phyloP scores from a whole-genome alignment of 345 rosid species.

The Gossypium australe region DNA sequence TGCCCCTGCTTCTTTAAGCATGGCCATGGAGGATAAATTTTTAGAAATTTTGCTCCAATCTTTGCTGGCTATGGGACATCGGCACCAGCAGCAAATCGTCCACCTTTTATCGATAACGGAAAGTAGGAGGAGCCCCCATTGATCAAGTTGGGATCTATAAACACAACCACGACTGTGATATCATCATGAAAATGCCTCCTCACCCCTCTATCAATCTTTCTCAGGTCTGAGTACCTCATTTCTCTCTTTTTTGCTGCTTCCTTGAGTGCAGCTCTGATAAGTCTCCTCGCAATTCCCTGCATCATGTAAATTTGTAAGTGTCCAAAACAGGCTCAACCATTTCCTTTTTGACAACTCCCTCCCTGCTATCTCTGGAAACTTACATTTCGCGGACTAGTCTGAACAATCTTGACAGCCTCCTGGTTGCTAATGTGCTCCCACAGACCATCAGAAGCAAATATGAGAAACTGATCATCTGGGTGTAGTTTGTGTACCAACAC shows the following conservation, averaged over 20 bases:
- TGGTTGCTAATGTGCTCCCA: constrained; percentile 82
- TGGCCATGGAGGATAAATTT: neutral
- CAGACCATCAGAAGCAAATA: constrained; percentile 86
- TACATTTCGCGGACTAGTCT: constrained; percentile 48
- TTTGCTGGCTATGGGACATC: neutral
- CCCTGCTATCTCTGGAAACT: constrained; percentile 10
- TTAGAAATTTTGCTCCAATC: neutral
- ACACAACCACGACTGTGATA: constrained; percentile 50
- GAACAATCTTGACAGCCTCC: constrained; percentile 61
- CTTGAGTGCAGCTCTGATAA: constrained; percentile 50
- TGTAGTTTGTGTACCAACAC: constrained; percentile 41
- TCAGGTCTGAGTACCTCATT: constrained; percentile 69
- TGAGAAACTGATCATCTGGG: constrained; percentile 60
- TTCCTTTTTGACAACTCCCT: neutral
- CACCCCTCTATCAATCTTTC: constrained; percentile 54
- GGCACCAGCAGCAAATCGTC: neutral
- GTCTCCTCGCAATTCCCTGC: constrained; percentile 73
- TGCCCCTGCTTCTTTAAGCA: neutral
- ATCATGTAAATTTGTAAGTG: neutral
- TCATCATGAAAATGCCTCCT: constrained; percentile 83
- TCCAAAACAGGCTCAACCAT: neutral
- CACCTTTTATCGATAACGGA: constrained; percentile 50
- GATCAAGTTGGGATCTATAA: constrained; percentile 27
- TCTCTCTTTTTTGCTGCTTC: constrained; percentile 85
- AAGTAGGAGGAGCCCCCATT: constrained; percentile 10